Percentiles rank a stretch among this genome's conserved stretches.
phyloP scores from a whole-genome alignment of 2,329 filamentous ascomycete species.

The Phyllosticta paracitricarpa region DNA sequence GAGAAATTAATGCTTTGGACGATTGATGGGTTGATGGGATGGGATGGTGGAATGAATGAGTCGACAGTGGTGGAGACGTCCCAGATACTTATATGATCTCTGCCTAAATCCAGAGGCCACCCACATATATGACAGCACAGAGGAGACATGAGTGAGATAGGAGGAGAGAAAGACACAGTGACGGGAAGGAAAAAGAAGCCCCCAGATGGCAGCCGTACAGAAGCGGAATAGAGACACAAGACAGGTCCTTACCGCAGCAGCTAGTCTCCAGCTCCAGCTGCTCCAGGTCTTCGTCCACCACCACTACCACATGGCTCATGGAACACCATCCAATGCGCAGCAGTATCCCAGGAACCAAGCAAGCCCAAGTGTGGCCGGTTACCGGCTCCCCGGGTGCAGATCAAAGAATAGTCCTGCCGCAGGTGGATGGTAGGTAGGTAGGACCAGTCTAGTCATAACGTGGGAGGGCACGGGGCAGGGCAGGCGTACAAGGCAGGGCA shows the following conservation, averaged over 20 bases:
- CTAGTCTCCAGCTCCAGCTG: not conserved
- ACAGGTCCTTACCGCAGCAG: not conserved
- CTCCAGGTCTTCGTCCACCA: not conserved
- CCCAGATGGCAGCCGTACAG: not conserved
- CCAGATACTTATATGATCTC: not conserved
- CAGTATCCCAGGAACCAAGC: not conserved
- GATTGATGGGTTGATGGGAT: not conserved
- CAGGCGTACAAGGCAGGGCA: not conserved
- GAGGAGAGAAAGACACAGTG: not conserved
- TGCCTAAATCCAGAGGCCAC: not conserved
- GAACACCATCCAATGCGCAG: not conserved
- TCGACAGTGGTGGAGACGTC: not conserved
- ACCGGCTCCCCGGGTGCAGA: not conserved
- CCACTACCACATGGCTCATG: not conserved
- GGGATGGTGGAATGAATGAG: not conserved
- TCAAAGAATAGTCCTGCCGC: not conserved
- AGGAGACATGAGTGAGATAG: not conserved
- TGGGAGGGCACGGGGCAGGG: not conserved
- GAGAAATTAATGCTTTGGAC: not conserved
- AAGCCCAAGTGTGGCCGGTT: not conserved
- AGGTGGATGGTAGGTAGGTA: not conserved
- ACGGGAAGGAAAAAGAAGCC: not conserved
- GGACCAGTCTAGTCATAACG: not conserved
- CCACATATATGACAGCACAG: not conserved
- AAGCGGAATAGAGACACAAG: not conserved